phyloP scores from a whole-genome alignment of 1,284 basidiomycete genomes.

The Apiotrichum montevideense region DNA sequence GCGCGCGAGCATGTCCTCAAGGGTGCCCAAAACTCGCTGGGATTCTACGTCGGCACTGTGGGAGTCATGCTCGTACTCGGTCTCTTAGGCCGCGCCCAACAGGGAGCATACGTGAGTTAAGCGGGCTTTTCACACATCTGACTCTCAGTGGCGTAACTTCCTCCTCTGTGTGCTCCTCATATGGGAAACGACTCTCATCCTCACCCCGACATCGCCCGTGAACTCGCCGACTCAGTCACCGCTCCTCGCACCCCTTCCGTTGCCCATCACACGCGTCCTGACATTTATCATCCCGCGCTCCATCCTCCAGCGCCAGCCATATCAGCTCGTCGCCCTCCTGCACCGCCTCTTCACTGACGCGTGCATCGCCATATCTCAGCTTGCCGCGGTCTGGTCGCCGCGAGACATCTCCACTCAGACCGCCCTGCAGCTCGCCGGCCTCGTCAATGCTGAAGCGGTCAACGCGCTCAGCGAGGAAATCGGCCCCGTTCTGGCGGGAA shows the following conservation, averaged over 20 bases:
- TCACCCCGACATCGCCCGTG: conserved; percentile 21
- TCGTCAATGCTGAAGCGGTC: background rate
- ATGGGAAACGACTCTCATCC: conserved; percentile 40
- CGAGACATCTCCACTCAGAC: background rate
- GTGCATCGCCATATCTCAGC: conserved; percentile 32
- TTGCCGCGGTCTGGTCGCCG: conserved; percentile 30
- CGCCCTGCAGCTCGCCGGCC: background rate
- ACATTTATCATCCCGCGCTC: background rate
- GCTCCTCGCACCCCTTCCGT: conserved; percentile 8
- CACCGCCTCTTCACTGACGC: conserved; percentile 30
- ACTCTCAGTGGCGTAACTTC: conserved; percentile 63
- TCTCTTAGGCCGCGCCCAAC: conserved; percentile 55
- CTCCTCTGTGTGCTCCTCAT: conserved; percentile 58
- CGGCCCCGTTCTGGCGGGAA: conserved; percentile 1
- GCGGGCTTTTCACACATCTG: background rate
- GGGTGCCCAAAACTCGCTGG: background rate
- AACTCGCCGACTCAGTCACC: conserved; percentile 1
- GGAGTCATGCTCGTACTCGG: conserved; percentile 5
- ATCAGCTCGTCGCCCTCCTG: conserved; percentile 26
- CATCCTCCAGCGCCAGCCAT: conserved; percentile 19
- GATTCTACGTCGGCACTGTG: conserved; percentile 8
- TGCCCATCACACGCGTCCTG: background rate
- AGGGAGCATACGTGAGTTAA: conserved; percentile 60
- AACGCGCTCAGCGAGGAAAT: background rate
- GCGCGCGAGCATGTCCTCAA: conserved; percentile 7